A percentile compares a stretch with the other conserved stretches of the same genome.
Evolutionary conservation across 75 land plant species (phyloP).

Genomic region (Selaginella moellendorffii): DNA sequence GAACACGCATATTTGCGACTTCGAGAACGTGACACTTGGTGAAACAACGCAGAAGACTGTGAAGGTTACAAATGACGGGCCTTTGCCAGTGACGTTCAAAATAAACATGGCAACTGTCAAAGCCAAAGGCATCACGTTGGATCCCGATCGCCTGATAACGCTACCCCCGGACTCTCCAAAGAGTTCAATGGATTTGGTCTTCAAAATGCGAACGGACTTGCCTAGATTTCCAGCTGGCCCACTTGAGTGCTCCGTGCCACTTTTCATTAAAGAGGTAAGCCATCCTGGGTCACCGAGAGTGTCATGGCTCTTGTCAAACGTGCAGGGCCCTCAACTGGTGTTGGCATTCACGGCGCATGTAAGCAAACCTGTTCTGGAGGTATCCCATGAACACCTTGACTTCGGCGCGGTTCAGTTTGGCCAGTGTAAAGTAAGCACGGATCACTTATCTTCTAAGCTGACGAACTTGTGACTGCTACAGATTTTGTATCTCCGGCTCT

Average conservation of each 20-base stretch:
- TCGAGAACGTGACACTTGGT: conserved; percentile 21
- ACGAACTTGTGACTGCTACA: background rate
- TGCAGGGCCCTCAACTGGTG: conserved; percentile 22
- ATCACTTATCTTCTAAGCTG: too few relatives aligned
- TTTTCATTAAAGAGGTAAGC: conserved; percentile 26
- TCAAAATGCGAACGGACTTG: conserved; percentile 3
- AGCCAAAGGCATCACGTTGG: conserved; percentile 19
- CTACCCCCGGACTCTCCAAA: conserved; percentile 2
- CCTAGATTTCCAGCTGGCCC: conserved; percentile 17
- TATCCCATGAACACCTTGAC: conserved; percentile 21
- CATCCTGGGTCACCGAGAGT: too few relatives aligned
- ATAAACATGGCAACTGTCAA: conserved; percentile 17
- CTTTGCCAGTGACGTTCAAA: conserved; percentile 30
- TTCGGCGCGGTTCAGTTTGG: conserved; percentile 23
- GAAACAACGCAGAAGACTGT: conserved; percentile 9
- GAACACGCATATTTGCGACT: conserved; percentile 19
- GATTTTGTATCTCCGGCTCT: conserved; percentile 14
- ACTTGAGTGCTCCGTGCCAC: conserved; percentile 10
- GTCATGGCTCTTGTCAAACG: background rate
- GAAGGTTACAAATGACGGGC: conserved; percentile 10
- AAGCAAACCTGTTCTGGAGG: conserved; percentile 12
- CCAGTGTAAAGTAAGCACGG: conserved; percentile 27
- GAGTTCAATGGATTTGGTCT: background rate
- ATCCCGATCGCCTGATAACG: conserved; percentile 16
- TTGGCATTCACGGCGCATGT: conserved; percentile 24